Percentiles rank a stretch among this genome's conserved stretches.
Evolutionary conservation across 2,329 filamentous ascomycete species (phyloP).

Genomic region (Colletotrichum siamense): DNA sequence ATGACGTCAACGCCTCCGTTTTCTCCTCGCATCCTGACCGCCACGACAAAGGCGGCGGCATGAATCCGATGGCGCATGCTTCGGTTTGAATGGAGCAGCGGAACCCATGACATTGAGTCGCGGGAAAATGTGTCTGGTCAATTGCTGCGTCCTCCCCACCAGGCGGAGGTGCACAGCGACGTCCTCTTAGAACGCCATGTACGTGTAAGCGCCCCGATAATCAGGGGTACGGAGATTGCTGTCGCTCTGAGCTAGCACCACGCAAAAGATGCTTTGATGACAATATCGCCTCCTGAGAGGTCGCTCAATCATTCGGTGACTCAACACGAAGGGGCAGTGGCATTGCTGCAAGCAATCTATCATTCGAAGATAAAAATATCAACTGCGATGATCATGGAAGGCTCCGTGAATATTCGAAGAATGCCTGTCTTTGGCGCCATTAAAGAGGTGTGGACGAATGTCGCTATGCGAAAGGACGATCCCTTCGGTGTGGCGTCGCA

Average conservation of each 20-base stretch:
- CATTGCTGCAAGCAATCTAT: neutral
- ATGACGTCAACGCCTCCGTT: conserved; percentile 1
- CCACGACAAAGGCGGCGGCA: neutral
- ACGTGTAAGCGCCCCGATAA: neutral
- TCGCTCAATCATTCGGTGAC: neutral
- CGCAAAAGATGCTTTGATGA: neutral
- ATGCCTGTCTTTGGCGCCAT: neutral
- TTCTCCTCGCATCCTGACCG: neutral
- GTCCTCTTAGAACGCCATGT: neutral
- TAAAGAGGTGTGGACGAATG: neutral
- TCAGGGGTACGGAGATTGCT: conserved; percentile 8
- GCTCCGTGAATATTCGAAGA: neutral
- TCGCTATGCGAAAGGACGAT: neutral
- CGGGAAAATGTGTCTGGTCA: neutral
- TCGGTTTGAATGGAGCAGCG: neutral
- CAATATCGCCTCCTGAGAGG: neutral
- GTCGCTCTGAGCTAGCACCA: neutral
- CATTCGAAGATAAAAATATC: neutral
- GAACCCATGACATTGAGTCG: neutral
- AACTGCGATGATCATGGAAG: neutral
- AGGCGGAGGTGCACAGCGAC: neutral
- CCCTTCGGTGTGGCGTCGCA: neutral
- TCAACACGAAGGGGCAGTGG: neutral
- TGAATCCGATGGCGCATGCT: neutral
- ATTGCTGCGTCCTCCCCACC: neutral